Base-by-base conservation (phyloP, 345 rosid genomes). In the Mallotus nudiflorus region DNA sequence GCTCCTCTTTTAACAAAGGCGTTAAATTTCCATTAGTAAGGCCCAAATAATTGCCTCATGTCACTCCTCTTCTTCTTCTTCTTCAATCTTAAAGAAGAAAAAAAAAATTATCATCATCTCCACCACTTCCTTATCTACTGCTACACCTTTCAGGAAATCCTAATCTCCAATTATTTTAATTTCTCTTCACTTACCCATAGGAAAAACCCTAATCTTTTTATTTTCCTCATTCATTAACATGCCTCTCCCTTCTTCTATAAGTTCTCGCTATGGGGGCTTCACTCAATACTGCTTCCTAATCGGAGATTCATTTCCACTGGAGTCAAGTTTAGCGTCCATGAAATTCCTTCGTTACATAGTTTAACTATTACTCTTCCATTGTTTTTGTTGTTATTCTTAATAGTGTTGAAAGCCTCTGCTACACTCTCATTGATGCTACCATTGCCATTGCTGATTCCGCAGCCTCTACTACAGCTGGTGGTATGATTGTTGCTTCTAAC, bases 371-470 rank as follows among this genome's bases (percentile, higher is more conserved):
- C 5, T 82, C 90, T 14, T 80, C 96, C 5, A 39, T 84, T 1
- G 92, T 86, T 66, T 74, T 91, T 74, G 73, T 59, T 53, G 78
- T 83, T 22, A 65, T 83, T 51, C 5, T 86, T 12, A 78, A 71
- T 51, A 85, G 85, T 78, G 85, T 93, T 0, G 97, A 95, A 83
- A 80, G 95, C 79, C 74, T 91, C 3, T 75, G 91, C 25, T 92
- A 90, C 77, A 89, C 97, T 5, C 79, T 95, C 27, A 97, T 97
- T 3, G 97, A 92, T 27, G 97, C 96, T 14, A 93, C 92, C 12
- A 91, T 88, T 22, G 84, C 86, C 0, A 83, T 70, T 46, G n/a
- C n/a, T n/a, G n/a, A n/a, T n/a, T n/a, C n/a, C n/a, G n/a, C n/a
- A n/a, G 94, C 86, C 72, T 72, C 94, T 3, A 82, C 68, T 57